Evolutionary conservation across 1,139 yeast species (phyloP), one percentile per base, ranked within the genome.

Genomic region (Geotrichum citri-aurantii): DNA sequence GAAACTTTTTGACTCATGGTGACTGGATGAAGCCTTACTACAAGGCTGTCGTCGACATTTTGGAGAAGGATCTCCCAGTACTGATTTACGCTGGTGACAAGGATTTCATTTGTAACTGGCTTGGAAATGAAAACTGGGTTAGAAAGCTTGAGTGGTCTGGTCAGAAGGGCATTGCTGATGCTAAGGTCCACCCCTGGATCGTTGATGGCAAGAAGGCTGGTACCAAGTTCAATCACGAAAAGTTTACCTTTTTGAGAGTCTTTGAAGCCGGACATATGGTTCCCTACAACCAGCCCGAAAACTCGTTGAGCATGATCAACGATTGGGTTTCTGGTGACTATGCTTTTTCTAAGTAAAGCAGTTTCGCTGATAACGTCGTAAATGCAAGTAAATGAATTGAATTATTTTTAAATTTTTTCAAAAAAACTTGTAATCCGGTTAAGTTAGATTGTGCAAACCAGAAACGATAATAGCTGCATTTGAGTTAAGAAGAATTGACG

Each of bases 71-170:
- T 5, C 71, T 88, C 55, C 95, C 96, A 12, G 89, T 88, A 12
- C 79, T 89, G 69, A 79, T 88, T 61, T 89, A 88, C 68, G 95
- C 95, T 14, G 96, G 96, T 66, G 95, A 89, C 73, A 88, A 88
- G 74, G 96, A 89, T 73, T 88, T 81, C 72, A 88, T 89, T 65
- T 89, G 96, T 76, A 89, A 89, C 76, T 89, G 96, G 93, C 79
- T 89, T 64, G 96, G 96, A 59, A 88, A 88, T 74, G 80, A 81
- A 67, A 93, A 86, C 2, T 88, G 95, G 92, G 77, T 88, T 44
- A 79, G 85, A 66, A 76, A 75, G 61, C 79, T 89, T 65, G 84
- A 82, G 63, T 89, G 95, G 92, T 61, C 69, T 44, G 81, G 80
- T 54, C 71, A 72, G 53, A 68, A 69, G 53, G 66, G 68, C 54